phyloP scores from a whole-genome alignment of 169 alveolate species.

The Plasmodium berghei region DNA sequence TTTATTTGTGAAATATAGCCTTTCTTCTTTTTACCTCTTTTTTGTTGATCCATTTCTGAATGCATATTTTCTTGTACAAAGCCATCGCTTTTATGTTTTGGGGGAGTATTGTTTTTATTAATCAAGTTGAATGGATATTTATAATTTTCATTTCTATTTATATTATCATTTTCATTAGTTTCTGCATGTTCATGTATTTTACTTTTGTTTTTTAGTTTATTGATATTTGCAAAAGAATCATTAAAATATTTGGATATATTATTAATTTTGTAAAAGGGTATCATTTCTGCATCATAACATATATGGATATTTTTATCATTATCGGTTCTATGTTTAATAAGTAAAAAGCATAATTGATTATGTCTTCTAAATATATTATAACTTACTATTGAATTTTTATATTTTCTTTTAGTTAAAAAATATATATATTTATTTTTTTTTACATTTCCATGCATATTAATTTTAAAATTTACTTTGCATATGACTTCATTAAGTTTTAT shows the following conservation, averaged over 20 bases:
- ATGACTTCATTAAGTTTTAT: constrained; percentile 5
- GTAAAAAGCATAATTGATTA: constrained; percentile 66
- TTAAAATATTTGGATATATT: constrained; percentile 42
- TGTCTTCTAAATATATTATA: constrained; percentile 62
- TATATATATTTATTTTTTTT: neutral
- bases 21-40: neutral
- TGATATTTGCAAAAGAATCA: constrained; percentile 7
- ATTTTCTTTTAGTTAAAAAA: neutral
- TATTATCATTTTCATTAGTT: constrained; percentile 14
- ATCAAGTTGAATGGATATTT: constrained; percentile 49
- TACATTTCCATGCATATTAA: constrained; percentile 1
- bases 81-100: neutral
- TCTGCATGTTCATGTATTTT: neutral
- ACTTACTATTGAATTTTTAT: constrained; percentile 26
- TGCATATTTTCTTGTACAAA: too few relatives aligned
- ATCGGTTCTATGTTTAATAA: neutral
- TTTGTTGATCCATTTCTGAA: neutral
- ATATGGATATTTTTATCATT: constrained; percentile 16
- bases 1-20: neutral
- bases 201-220: neutral
- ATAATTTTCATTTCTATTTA: neutral
- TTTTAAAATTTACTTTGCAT: constrained; percentile 33
- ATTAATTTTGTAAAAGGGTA: constrained; percentile 54
- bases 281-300: constrained; percentile 47
- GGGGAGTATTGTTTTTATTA: neutral